Evolutionary conservation across 2,329 filamentous ascomycete species (phyloP).

Genomic region (Aphanoascus verrucosus): DNA sequence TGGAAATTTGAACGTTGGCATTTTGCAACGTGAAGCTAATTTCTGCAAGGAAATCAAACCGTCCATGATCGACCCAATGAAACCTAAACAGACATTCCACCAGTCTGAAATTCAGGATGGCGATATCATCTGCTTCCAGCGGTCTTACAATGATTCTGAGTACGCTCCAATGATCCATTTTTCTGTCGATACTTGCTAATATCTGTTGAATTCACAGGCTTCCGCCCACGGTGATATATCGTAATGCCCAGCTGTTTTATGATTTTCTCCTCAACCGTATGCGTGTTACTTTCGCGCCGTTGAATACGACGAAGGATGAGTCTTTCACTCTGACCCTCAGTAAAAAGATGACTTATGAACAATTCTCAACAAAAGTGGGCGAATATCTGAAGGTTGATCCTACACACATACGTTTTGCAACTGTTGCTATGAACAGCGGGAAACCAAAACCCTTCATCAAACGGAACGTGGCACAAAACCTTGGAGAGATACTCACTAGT

Average conservation of each 20-base stretch:
- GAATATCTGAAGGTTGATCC: slow-evolving; percentile 64
- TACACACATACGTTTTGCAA: slow-evolving; percentile 85
- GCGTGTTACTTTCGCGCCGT: slow-evolving; percentile 63
- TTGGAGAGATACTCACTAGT: slow-evolving; percentile 67
- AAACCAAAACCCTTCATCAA: slow-evolving; percentile 71
- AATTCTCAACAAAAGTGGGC: slow-evolving; percentile 71
- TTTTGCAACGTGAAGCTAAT: neutral
- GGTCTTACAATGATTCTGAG: slow-evolving; percentile 40
- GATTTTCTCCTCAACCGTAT: slow-evolving; percentile 84
- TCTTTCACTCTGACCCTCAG: slow-evolving; percentile 71
- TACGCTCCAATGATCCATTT: slow-evolving; percentile 11
- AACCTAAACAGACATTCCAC: slow-evolving; percentile 77
- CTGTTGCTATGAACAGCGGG: slow-evolving; percentile 63
- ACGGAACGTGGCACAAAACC: slow-evolving; percentile 57
- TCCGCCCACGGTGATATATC: slow-evolving; percentile 39
- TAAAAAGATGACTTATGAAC: slow-evolving; percentile 82
- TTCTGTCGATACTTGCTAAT: neutral
- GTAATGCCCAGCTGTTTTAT: slow-evolving; percentile 75
- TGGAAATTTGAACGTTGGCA: slow-evolving; percentile 14
- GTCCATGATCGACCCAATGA: slow-evolving; percentile 91
- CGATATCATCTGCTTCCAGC: slow-evolving; percentile 92
- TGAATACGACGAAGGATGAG: slow-evolving; percentile 43
- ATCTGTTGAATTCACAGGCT: slow-evolving; percentile 17
- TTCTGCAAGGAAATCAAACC: slow-evolving; percentile 73
- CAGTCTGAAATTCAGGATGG: slow-evolving; percentile 93